Conservation (phyloP, 1,284 basidiomycete species). For the Ustilago trichophora region DNA sequence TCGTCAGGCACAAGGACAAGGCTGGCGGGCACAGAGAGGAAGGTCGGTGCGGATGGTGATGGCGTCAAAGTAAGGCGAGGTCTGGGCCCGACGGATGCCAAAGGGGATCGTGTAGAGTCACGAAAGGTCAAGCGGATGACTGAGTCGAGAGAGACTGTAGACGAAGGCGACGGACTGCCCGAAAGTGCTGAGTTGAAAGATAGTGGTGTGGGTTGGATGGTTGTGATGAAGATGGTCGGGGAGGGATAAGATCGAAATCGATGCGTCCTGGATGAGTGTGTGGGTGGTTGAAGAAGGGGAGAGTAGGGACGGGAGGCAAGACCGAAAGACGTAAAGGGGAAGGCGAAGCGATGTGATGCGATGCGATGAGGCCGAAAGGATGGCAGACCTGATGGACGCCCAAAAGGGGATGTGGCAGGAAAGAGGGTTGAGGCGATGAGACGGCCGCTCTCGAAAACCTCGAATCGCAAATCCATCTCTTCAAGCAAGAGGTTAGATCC, state of each 20-base stretch:
- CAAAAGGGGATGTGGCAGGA: background rate
- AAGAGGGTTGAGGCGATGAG: constrained; percentile 6
- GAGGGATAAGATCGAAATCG: background rate
- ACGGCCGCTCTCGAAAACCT: background rate
- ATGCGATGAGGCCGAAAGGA: background rate
- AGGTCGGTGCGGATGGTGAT: background rate
- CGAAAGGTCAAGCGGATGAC: background rate
- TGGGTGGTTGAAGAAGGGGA: constrained; percentile 3
- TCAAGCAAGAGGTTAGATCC: no score
- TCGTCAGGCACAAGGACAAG: constrained; percentile 18
- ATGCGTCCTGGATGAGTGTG: background rate
- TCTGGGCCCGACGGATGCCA: background rate
- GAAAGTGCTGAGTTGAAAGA: background rate
- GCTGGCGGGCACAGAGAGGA: background rate
- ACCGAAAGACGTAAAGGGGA: background rate
- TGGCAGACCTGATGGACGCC: constrained; percentile 1
- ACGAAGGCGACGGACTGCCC: no score
- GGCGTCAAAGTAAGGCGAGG: background rate
- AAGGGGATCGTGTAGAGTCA: background rate
- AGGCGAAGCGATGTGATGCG: background rate
- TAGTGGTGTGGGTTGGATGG: background rate
- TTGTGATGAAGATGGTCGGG: background rate
- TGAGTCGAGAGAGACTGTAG: no score
- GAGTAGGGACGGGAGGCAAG: constrained; percentile 17
- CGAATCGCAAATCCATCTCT: no score